Evolutionary conservation across 148 eudicot species (phyloP).

Genomic region (Nepenthes mirabilis): DNA sequence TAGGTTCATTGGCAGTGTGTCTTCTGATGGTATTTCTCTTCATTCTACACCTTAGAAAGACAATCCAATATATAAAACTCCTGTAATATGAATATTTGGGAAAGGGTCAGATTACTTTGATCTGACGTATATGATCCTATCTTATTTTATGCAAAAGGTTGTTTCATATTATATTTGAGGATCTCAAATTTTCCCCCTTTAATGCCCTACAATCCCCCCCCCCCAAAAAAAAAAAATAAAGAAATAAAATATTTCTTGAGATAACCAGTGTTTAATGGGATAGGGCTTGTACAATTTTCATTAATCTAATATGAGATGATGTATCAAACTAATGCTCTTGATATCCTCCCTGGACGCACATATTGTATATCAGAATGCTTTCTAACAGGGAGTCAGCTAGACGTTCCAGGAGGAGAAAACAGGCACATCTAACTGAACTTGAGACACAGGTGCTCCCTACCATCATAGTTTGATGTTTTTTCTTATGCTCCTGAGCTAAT

Average conservation of each 20-base stretch:
- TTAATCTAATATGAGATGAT: neutral
- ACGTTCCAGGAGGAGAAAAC: slow-evolving; percentile 97
- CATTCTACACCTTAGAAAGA: no score
- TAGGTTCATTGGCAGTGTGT: no score
- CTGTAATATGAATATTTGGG: no score
- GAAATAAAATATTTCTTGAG: neutral
- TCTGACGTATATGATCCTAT: no score
- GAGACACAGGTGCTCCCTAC: slow-evolving; percentile 67
- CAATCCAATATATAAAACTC: no score
- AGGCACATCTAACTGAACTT: slow-evolving; percentile 92
- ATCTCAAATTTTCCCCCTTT: no score
- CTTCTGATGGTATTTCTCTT: no score
- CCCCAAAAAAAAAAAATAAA: neutral
- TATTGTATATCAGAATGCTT: slow-evolving; percentile 61
- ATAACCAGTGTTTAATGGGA: neutral
- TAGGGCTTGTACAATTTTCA: neutral
- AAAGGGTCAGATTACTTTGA: no score
- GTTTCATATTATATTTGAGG: no score
- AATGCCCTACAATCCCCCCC: neutral
- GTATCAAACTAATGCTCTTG: no score
- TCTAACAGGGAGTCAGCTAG: slow-evolving; percentile 98
- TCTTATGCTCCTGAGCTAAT: neutral
- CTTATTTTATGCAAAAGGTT: no score
- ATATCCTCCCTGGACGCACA: neutral
- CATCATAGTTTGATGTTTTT: neutral